These are phyloP conservation scores for Linum usitatissimum DNA, from an alignment of 345 rosid species.

Conservation along the genomic window DNA sequence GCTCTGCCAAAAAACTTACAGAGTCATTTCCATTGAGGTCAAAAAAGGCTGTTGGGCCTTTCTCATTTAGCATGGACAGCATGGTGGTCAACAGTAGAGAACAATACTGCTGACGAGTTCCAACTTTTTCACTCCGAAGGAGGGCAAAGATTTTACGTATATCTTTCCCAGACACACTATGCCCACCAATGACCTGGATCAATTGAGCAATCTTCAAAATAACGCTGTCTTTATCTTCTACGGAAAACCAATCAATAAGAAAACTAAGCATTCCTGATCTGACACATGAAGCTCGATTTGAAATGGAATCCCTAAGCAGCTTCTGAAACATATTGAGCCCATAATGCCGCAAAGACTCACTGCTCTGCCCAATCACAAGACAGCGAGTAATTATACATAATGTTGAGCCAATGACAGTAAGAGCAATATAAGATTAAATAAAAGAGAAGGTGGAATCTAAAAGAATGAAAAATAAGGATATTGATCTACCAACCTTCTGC, in stretches of 20 bases:
- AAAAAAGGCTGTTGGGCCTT: conserved; percentile 91
- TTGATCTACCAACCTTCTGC: conserved; percentile 69
- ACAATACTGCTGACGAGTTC: conserved; percentile 65
- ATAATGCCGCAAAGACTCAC: conserved; percentile 71
- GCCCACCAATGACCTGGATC: conserved; percentile 89
- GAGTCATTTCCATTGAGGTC: conserved; percentile 80
- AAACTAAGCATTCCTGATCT: conserved; percentile 87
- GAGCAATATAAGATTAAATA: background rate
- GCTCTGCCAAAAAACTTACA: conserved; percentile 37
- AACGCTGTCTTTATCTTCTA: conserved; percentile 59
- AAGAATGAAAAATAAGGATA: background rate
- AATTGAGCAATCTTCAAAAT: conserved; percentile 76
- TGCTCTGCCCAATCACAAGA: conserved; percentile 95
- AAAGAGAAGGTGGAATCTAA: background rate
- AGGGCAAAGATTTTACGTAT: conserved; percentile 90
- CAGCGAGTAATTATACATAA: conserved; percentile 23
- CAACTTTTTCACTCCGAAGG: conserved; percentile 89
- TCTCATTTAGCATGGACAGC: conserved; percentile 90
- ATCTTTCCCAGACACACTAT: conserved; percentile 97
- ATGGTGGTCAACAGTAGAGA: conserved; percentile 67
- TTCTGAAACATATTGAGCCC: conserved; percentile 79
- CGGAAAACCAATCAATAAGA: conserved; percentile 92
- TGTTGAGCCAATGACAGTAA: background rate
- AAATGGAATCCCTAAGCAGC: conserved; percentile 78
- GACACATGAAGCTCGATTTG: conserved; percentile 82